A percentile compares a stretch with the other conserved stretches of the same genome.
phyloP scores from a whole-genome alignment of 257 asterid species.

The Penstemon davidsonii region DNA sequence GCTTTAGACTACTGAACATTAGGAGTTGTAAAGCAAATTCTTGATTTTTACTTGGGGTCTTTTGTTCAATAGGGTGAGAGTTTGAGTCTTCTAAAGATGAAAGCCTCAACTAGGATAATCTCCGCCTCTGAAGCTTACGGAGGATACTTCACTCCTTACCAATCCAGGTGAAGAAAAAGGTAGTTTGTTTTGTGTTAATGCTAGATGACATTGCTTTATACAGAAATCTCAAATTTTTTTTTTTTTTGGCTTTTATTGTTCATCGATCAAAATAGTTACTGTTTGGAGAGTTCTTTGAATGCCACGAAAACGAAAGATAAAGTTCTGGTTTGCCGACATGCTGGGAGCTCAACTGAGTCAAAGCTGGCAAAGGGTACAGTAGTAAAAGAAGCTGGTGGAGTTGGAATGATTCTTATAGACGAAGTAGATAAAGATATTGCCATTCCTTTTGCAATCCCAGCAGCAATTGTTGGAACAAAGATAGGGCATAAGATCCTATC shows the following conservation, averaged over 20 bases:
- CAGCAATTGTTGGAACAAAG: constrained; percentile 71
- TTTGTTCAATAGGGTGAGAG: constrained; percentile 73
- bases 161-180: constrained; percentile 99
- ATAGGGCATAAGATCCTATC: constrained; percentile 62
- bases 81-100: constrained; percentile 55
- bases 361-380: constrained; percentile 69
- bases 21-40: not conserved
- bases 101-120: constrained; percentile 48
- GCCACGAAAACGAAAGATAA: constrained; percentile 68
- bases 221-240: constrained; percentile 35
- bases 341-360: constrained; percentile 85
- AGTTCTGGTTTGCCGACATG: constrained; percentile 81
- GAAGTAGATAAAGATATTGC: constrained; percentile 82
- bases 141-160: constrained; percentile 94
- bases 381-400: constrained; percentile 84
- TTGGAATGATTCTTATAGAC: constrained; percentile 88
- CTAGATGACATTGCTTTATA: constrained; percentile 25
- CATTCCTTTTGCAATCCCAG: constrained; percentile 80
- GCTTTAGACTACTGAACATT: not conserved
- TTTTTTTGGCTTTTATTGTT: constrained; percentile 25
- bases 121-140: constrained; percentile 78
- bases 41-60: constrained; percentile 15
- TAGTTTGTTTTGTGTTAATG: constrained; percentile 47
- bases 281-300: constrained; percentile 93
- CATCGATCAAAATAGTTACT: constrained; percentile 50